Evolutionary conservation across 768 basidiomycete genomes (phyloP).

Genomic region (Asterophora parasitica): DNA sequence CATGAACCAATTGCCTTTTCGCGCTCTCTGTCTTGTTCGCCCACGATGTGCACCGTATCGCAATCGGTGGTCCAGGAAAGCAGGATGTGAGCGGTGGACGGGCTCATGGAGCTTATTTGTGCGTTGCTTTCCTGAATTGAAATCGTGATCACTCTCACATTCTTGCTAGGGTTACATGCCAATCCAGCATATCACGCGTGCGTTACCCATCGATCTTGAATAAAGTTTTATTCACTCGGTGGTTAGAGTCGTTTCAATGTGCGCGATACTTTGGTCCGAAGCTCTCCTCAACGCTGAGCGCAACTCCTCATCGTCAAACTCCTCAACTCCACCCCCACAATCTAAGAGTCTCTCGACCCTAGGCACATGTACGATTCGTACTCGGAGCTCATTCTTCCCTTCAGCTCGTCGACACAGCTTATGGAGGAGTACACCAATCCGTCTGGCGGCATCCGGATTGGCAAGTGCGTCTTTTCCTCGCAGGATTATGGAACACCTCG

Average conservation of each 20-base stretch:
- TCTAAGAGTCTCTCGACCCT: conserved; percentile 29
- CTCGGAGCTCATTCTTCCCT: conserved; percentile 59
- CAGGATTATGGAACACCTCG: conserved; percentile 75
- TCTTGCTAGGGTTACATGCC: conserved; percentile 39
- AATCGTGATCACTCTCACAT: background rate
- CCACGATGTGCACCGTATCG: background rate
- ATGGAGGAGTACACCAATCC: conserved; percentile 71
- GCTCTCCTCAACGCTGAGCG: conserved; percentile 39
- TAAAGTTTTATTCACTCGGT: background rate
- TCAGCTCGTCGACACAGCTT: conserved; percentile 51
- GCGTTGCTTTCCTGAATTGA: conserved; percentile 29
- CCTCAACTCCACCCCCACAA: too few species aligned
- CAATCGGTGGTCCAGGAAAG: conserved; percentile 44
- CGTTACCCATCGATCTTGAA: too few species aligned
- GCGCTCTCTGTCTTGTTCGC: too few species aligned
- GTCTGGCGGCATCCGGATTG: conserved; percentile 65
- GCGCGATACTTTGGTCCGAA: conserved; percentile 56
- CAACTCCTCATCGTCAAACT: background rate
- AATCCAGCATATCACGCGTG: conserved; percentile 53
- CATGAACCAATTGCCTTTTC: too few species aligned
- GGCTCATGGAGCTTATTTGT: conserved; percentile 52
- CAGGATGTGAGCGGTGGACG: conserved; percentile 58
- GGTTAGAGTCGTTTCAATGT: conserved; percentile 45
- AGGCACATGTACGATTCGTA: conserved; percentile 71
- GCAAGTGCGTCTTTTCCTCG: conserved; percentile 36